phyloP scores from a whole-genome alignment of 345 rosid species.

The Aethionema arabicum region DNA sequence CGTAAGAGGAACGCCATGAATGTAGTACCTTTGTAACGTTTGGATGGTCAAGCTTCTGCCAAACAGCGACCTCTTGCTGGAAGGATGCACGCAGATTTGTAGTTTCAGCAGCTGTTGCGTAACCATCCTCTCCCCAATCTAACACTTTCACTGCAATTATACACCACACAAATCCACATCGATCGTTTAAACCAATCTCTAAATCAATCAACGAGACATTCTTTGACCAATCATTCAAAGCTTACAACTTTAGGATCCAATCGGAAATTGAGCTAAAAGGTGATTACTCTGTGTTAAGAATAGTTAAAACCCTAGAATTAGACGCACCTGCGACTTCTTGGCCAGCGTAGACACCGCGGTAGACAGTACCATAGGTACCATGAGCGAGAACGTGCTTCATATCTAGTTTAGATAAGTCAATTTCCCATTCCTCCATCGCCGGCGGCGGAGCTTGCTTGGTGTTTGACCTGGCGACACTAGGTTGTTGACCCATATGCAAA shows the following conservation, averaged over 20 bases:
- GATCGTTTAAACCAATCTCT: no score
- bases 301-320: background rate
- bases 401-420: conserved; percentile 65
- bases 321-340: conserved; percentile 73
- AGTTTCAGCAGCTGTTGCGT: conserved; percentile 55
- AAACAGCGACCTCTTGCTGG: conserved; percentile 82
- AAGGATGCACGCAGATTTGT: conserved; percentile 67
- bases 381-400: conserved; percentile 61
- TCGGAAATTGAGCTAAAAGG: no score
- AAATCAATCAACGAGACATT: no score
- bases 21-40: conserved; percentile 66
- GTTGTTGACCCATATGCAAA: conserved; percentile 72
- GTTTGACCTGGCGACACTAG: conserved; percentile 54
- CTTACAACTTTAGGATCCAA: background rate
- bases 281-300: no score
- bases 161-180: no score
- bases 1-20: background rate
- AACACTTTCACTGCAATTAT: conserved; percentile 56
- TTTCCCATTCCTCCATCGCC: conserved; percentile 80
- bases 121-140: conserved; percentile 86
- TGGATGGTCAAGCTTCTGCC: conserved; percentile 87
- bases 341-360: conserved; percentile 68
- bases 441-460: conserved; percentile 35
- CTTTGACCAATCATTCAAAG: no score
- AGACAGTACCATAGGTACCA: conserved; percentile 77